Percentiles rank a stretch among this genome's conserved stretches.
phyloP scores from a whole-genome alignment of 768 basidiomycete genomes.

The Leccinum arenicola region DNA sequence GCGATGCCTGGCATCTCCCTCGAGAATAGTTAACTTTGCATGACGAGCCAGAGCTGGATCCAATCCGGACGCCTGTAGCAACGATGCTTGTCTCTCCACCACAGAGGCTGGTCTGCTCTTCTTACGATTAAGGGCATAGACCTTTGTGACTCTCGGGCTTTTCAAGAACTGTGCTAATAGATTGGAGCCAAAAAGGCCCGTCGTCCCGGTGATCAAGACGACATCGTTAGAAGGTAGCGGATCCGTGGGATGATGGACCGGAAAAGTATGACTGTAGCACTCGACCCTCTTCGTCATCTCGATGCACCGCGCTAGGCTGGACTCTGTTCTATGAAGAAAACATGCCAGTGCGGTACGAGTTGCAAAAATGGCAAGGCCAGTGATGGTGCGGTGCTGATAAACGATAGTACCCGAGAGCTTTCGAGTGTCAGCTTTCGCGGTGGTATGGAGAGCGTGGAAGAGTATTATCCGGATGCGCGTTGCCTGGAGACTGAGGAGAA shows the following conservation, averaged over 20 bases:
- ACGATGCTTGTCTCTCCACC: constrained; percentile 25
- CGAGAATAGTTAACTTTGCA: constrained; percentile 33
- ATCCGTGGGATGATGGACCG: constrained; percentile 5
- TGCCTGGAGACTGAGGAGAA: constrained; percentile 34
- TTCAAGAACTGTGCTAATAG: constrained; percentile 24
- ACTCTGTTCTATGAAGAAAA: constrained; percentile 16
- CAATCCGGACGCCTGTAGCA: constrained; percentile 32
- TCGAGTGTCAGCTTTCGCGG: constrained; percentile 17
- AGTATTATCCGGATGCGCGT: constrained; percentile 41
- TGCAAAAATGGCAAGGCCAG: constrained; percentile 19
- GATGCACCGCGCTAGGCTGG: constrained; percentile 12
- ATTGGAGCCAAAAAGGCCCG: constrained; percentile 32
- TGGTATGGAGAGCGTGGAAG: constrained; percentile 32
- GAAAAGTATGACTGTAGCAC: constrained; percentile 6
- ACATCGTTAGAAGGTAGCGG: constrained; percentile 1
- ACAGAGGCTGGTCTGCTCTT: constrained; percentile 16
- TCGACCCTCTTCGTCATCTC: constrained; percentile 13
- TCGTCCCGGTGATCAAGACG: constrained; percentile 36
- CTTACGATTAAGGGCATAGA: constrained; percentile 32
- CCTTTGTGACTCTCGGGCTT: constrained; percentile 9
- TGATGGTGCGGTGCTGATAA: constrained; percentile 35
- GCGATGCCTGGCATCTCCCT: constrained; percentile 22
- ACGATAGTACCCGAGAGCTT: constrained; percentile 34
- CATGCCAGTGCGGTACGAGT: constrained; percentile 4
- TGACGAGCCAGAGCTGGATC: constrained; percentile 26